These are phyloP conservation scores for Sicyos edulis DNA, from an alignment of 306 rosid genomes.

Conservation along the genomic window DNA sequence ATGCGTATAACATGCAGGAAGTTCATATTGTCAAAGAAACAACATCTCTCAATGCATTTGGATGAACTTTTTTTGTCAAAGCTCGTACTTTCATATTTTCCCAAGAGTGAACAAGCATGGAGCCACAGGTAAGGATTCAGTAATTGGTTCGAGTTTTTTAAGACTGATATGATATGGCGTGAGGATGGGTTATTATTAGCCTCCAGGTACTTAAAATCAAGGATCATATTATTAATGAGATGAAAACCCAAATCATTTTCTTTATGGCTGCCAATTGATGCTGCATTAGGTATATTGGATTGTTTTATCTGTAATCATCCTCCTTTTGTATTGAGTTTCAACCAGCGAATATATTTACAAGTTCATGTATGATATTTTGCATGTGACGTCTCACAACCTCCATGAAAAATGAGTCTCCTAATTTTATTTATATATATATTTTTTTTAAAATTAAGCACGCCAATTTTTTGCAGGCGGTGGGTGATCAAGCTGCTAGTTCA, in stretches of 20 bases:
- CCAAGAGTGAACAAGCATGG: slow-evolving; percentile 92
- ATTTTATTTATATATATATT: not conserved
- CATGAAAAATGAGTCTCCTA: not conserved
- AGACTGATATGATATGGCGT: not conserved
- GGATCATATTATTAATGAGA: not conserved
- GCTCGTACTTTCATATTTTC: slow-evolving; percentile 70
- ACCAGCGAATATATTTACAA: not conserved
- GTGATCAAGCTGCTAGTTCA: slow-evolving; percentile 69
- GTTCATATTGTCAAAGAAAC: slow-evolving; percentile 42
- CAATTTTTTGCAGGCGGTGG: slow-evolving; percentile 68
- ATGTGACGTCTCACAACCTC: not conserved
- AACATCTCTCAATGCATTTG: slow-evolving; percentile 29
- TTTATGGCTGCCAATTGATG: not conserved
- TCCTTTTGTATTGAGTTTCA: not conserved
- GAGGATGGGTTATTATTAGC: not conserved
- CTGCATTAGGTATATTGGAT: not conserved
- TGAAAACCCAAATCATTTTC: not conserved
- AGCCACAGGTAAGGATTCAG: slow-evolving; percentile 50
- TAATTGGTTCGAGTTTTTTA: slow-evolving; percentile 19
- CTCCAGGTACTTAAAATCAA: not conserved
- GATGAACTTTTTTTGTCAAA: slow-evolving; percentile 66
- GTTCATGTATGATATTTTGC: not conserved
- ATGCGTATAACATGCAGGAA: slow-evolving; percentile 45
- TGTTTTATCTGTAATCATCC: not conserved
- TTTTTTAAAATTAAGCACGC: slow-evolving; percentile 28